Percentiles rank a stretch among this genome's conserved stretches.
Conservation (phyloP, 768 basidiomycete species). For the Rubroboletus satanas region DNA sequence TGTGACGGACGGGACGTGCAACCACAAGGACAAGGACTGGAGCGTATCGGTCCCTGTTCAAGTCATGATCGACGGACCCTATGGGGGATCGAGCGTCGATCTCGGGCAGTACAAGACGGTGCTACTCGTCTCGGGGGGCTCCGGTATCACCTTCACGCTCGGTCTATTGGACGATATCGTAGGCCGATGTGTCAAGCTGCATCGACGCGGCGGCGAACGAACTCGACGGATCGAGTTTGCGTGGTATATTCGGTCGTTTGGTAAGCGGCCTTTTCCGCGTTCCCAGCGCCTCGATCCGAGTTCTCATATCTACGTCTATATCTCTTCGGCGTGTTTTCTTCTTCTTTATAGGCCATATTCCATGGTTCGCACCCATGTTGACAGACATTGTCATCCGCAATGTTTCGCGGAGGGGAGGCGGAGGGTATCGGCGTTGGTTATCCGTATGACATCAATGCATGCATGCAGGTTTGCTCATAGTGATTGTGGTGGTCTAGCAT, state of each 20-base stretch:
- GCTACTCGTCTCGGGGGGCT: conserved; percentile 77
- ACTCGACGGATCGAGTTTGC: conserved; percentile 70
- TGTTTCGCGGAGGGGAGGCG: too few species aligned
- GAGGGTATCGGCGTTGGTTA: too few species aligned
- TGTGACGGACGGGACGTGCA: neutral
- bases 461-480: conserved; percentile 19
- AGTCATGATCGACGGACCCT: conserved; percentile 85
- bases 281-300: neutral
- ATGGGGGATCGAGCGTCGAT: conserved; percentile 75
- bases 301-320: too few species aligned
- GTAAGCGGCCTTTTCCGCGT: conserved; percentile 37
- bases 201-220: conserved; percentile 45
- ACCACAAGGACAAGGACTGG: neutral
- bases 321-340: too few species aligned
- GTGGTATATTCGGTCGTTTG: conserved; percentile 76
- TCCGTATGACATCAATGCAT: conserved; percentile 36
- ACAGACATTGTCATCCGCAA: conserved; percentile 35
- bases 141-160: conserved; percentile 79
- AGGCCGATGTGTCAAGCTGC: conserved; percentile 51
- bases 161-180: conserved; percentile 82
- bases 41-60: conserved; percentile 40
- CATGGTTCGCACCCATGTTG: conserved; percentile 50
- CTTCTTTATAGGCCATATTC: conserved; percentile 31
- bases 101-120: conserved; percentile 67
- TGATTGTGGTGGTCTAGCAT: conserved; percentile 14